These are phyloP conservation scores for Massariosphaeria phaeospora DNA, from an alignment of 495 filamentous ascomycete genomes.

Conservation along the genomic window DNA sequence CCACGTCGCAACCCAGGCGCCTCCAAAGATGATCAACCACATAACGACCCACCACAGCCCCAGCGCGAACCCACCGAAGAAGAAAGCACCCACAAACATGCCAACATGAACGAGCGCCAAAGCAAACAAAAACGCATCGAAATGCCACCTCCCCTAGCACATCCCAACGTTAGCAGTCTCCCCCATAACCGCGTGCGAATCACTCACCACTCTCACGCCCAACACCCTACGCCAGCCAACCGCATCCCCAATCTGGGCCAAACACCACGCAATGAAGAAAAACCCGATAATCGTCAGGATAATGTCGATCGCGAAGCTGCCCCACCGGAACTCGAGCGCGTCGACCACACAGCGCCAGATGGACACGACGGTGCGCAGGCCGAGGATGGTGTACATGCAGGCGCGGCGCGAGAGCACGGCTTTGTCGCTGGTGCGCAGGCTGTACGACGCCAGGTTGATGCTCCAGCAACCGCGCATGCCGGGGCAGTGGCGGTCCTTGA, in stretches of 20 bases:
- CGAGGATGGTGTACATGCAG: slow-evolving; percentile 13
- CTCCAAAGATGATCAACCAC: slow-evolving; percentile 9
- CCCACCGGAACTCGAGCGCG: background rate
- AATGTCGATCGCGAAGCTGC: background rate
- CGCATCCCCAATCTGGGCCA: slow-evolving; percentile 14
- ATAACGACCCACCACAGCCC: background rate
- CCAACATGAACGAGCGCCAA: slow-evolving; percentile 1
- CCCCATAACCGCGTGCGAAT: background rate
- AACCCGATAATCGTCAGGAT: slow-evolving; percentile 7
- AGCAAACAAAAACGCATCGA: slow-evolving; percentile 3
- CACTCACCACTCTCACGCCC: slow-evolving; percentile 6
- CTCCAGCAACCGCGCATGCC: slow-evolving; percentile 9
- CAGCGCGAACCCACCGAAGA: background rate
- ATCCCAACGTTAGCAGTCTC: background rate
- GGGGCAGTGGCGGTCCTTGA: slow-evolving; percentile 12
- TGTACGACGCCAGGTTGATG: slow-evolving; percentile 3
- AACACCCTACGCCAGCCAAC: background rate
- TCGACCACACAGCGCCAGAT: background rate
- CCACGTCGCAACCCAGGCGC: slow-evolving; percentile 9
- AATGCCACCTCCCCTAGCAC: slow-evolving; percentile 7
- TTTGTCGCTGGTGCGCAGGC: background rate
- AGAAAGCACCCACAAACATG: slow-evolving; percentile 1
- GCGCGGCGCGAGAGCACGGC: slow-evolving; percentile 8
- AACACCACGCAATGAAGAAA: slow-evolving; percentile 13
- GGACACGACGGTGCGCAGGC: slow-evolving; percentile 7